Evolutionary conservation across 164 flowering plant species (phyloP).

Genomic region (Tetrastigma voinierianum): DNA sequence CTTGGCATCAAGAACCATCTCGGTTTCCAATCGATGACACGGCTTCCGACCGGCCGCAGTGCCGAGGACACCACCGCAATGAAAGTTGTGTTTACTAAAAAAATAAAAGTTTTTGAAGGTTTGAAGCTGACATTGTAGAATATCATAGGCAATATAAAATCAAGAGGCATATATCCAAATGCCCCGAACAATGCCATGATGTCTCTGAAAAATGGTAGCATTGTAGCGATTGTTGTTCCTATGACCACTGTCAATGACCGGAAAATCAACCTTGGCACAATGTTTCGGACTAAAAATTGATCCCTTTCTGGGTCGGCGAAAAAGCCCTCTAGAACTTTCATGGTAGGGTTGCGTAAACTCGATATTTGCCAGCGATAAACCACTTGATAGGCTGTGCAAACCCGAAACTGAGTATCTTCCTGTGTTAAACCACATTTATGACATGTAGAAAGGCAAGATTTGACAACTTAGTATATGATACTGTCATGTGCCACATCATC

Average conservation of each 20-base stretch:
- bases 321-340: constrained; percentile 37
- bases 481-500: too few species aligned
- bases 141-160: constrained; percentile 45
- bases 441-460: too few species aligned
- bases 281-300: constrained; percentile 39
- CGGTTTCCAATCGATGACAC: too few species aligned
- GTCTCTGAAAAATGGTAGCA: constrained; percentile 63
- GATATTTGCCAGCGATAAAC: too few species aligned
- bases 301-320: constrained; percentile 38
- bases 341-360: constrained; percentile 64
- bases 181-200: constrained; percentile 50
- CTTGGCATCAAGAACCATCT: too few species aligned
- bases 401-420: too few species aligned
- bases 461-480: too few species aligned
- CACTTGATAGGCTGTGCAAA: too few species aligned
- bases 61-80: too few species aligned
- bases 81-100: too few species aligned
- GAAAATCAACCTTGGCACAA: constrained; percentile 35
- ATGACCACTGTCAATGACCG: constrained; percentile 38
- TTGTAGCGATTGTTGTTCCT: constrained; percentile 39
- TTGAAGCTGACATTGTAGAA: constrained; percentile 49
- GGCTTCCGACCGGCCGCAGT: too few species aligned
- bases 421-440: too few species aligned
- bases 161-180: constrained; percentile 53
- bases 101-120: constrained; percentile 47